Conservation (phyloP, 2,329 filamentous ascomycete genomes). For the Arthrobotrys entomopaga region DNA sequence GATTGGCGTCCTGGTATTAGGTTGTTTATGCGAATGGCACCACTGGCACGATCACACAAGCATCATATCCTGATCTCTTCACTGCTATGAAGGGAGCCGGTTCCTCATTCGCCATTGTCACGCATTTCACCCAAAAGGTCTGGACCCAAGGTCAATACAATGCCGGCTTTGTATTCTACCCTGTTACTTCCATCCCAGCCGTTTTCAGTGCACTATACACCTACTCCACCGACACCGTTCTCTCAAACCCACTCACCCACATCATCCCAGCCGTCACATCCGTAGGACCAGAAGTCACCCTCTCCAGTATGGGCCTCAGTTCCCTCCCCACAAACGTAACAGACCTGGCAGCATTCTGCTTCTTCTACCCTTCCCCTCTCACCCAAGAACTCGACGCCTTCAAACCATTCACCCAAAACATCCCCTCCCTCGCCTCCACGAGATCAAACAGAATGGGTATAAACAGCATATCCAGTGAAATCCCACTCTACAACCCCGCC, state of each 20-base stretch:
- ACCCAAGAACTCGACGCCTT: constrained; percentile 29
- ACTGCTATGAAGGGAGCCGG: constrained; percentile 49
- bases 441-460: constrained; percentile 15
- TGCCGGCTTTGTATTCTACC: constrained; percentile 44
- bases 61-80: constrained; percentile 40
- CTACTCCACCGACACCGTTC: constrained; percentile 22
- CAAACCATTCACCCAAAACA: constrained; percentile 46
- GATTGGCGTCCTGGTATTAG: neutral
- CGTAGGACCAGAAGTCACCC: constrained; percentile 16
- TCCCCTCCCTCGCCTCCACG: constrained; percentile 10
- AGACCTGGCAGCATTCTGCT: constrained; percentile 29
- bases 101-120: constrained; percentile 44
- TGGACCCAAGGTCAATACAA: constrained; percentile 31
- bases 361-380: constrained; percentile 36
- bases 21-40: constrained; percentile 49
- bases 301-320: neutral
- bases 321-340: constrained; percentile 1
- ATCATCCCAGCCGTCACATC: constrained; percentile 43
- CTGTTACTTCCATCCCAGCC: constrained; percentile 15
- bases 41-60: constrained; percentile 28
- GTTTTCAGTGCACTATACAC: constrained; percentile 34
- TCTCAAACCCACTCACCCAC: constrained; percentile 23
- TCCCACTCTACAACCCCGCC: constrained; percentile 21
- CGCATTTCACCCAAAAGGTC: constrained; percentile 34
- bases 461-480: constrained; percentile 43